phyloP scores from a whole-genome alignment of 257 asterid species.

The Solanum bulbocastanum region DNA sequence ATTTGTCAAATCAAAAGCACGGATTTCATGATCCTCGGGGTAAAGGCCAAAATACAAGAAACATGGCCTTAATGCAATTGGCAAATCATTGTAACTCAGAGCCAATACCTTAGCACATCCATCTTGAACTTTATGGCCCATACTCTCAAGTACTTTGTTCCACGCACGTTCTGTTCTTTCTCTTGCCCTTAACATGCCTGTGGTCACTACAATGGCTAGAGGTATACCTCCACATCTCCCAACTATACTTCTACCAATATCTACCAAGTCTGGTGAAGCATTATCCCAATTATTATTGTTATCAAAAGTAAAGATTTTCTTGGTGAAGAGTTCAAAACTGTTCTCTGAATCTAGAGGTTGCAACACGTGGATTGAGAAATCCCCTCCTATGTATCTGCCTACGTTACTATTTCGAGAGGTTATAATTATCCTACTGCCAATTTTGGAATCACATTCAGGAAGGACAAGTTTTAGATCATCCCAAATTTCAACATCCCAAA shows the following conservation, averaged over 20 bases:
- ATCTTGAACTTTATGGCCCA: background rate
- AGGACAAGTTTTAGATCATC: background rate
- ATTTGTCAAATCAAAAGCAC: background rate
- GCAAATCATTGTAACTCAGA: background rate
- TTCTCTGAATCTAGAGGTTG: background rate
- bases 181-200: background rate
- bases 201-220: no score
- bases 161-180: background rate
- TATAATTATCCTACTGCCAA: background rate
- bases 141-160: background rate
- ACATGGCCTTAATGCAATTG: background rate
- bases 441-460: background rate
- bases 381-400: background rate
- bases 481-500: background rate
- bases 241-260: background rate
- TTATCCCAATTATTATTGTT: background rate
- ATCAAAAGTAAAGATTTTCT: background rate
- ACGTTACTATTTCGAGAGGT: background rate
- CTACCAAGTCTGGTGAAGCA: background rate
- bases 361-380: background rate
- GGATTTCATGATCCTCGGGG: background rate
- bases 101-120: background rate
- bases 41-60: background rate
- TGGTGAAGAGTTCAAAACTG: background rate
- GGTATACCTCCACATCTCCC: no score